A percentile compares a stretch with the other conserved stretches of the same genome.
phyloP scores from a whole-genome alignment of 179 eudicot species.

The Camellia oleifera region DNA sequence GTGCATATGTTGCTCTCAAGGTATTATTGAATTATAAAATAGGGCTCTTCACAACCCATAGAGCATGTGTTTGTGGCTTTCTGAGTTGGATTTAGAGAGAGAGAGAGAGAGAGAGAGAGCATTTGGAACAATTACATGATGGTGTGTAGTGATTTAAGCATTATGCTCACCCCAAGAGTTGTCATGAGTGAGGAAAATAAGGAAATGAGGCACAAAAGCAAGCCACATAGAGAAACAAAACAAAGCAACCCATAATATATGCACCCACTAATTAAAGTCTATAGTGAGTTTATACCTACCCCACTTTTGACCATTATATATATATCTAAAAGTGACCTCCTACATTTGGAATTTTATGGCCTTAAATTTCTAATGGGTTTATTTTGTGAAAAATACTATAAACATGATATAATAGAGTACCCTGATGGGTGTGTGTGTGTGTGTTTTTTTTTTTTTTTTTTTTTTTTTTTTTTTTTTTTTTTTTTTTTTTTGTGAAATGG shows the following conservation, averaged over 20 bases:
- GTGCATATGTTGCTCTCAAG: not conserved
- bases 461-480: too few relatives aligned
- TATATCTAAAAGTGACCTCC: too few relatives aligned
- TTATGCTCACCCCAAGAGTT: not conserved
- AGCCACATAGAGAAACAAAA: not conserved
- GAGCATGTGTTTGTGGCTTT: too few relatives aligned
- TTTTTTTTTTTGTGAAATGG: too few relatives aligned
- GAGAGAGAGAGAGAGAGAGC: not conserved
- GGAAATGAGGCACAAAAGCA: not conserved
- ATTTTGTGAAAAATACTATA: too few relatives aligned
- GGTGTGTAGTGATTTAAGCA: slow-evolving; percentile 8
- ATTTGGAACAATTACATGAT: not conserved
- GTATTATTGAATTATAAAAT: not conserved
- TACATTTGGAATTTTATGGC: too few relatives aligned
- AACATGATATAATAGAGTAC: too few relatives aligned
- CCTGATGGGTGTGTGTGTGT: too few relatives aligned
- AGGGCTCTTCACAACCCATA: too few relatives aligned
- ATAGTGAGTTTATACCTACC: slow-evolving; percentile 5
- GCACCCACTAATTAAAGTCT: not conserved
- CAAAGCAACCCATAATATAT: not conserved
- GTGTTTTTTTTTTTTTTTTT: too few relatives aligned
- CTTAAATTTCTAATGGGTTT: too few relatives aligned
- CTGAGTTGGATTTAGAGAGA: not conserved
- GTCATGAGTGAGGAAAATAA: slow-evolving; percentile 1
- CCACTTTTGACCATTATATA: not conserved